phyloP scores from a whole-genome alignment of 495 filamentous ascomycete genomes.

The Trichocladium antarcticum region DNA sequence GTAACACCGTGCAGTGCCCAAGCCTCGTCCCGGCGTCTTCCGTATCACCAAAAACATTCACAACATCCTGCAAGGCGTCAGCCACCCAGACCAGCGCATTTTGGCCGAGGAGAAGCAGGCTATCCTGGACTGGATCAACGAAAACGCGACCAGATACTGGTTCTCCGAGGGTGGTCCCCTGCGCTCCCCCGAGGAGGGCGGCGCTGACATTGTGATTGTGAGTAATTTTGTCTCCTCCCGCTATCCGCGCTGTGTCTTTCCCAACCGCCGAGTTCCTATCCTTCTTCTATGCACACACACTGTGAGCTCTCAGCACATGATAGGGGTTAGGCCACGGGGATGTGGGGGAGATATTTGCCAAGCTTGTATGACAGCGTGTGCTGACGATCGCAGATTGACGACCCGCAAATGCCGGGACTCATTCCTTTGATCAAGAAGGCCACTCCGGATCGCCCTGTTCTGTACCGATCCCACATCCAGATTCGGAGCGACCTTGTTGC shows the following conservation, averaged over 20 bases:
- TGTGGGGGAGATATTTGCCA: not conserved
- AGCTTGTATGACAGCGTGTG: slow-evolving; percentile 3
- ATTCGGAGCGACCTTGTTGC: slow-evolving; percentile 64
- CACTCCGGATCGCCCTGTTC: slow-evolving; percentile 64
- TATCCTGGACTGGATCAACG: slow-evolving; percentile 62
- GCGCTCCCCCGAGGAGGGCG: slow-evolving; percentile 53
- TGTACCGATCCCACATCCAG: slow-evolving; percentile 79
- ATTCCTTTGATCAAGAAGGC: slow-evolving; percentile 64
- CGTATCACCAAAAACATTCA: slow-evolving; percentile 83
- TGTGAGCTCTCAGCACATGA: slow-evolving; percentile 7
- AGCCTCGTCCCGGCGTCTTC: slow-evolving; percentile 74
- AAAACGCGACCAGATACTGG: slow-evolving; percentile 73
- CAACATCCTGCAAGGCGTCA: slow-evolving; percentile 84
- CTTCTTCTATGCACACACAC: too few species aligned
- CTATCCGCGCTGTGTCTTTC: too few species aligned
- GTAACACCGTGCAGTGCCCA: slow-evolving; percentile 49
- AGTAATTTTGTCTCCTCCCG: slow-evolving; percentile 17
- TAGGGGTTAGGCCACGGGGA: not conserved
- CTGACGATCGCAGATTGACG: slow-evolving; percentile 47
- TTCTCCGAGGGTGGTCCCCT: slow-evolving; percentile 57
- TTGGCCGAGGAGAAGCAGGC: slow-evolving; percentile 46
- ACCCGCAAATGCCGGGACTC: slow-evolving; percentile 78
- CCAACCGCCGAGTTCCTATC: too few species aligned
- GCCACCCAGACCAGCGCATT: slow-evolving; percentile 50
- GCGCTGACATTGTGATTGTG: slow-evolving; percentile 68